Conservation (phyloP, 768 basidiomycete genomes). For the Daedalea quercina region DNA sequence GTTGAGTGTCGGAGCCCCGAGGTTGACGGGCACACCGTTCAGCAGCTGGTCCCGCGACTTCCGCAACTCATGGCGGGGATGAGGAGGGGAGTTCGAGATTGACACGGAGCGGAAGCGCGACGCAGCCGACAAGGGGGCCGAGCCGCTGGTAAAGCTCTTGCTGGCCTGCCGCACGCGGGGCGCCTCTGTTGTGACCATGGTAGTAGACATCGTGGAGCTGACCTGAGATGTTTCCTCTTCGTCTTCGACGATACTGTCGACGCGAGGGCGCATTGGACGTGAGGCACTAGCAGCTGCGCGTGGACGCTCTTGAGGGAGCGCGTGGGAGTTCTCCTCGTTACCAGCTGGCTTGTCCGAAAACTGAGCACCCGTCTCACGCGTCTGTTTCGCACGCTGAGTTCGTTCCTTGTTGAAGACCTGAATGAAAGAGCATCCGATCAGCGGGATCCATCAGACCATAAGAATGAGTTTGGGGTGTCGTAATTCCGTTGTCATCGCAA, state of each 20-base stretch:
- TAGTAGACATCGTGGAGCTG: conserved; percentile 33
- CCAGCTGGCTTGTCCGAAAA: conserved; percentile 3
- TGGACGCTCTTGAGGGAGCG: conserved; percentile 6
- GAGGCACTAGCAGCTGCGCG: conserved; percentile 7
- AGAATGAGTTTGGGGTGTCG: too few relatives aligned
- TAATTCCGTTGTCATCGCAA: conserved; percentile 4
- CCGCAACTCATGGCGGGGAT: conserved; percentile 11
- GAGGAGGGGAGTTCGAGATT: conserved; percentile 17
- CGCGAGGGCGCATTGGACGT: conserved; percentile 43
- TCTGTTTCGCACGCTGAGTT: conserved; percentile 24
- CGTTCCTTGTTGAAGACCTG: conserved; percentile 76
- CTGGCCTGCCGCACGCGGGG: conserved; percentile 9
- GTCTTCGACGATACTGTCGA: conserved; percentile 56
- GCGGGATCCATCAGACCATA: background rate
- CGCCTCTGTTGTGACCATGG: conserved; percentile 31
- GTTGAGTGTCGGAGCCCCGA: background rate
- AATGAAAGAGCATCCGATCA: conserved; percentile 4
- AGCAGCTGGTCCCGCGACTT: background rate
- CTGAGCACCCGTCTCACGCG: conserved; percentile 6
- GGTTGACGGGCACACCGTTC: conserved; percentile 4
- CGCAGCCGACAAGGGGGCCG: conserved; percentile 15
- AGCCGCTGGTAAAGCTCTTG: conserved; percentile 6
- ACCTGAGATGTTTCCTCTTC: conserved; percentile 46
- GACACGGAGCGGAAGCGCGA: conserved; percentile 16
- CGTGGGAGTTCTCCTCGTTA: conserved; percentile 7